Conservation (phyloP, 2,329 filamentous ascomycete species). For the Aspergillus pseudoterreus region DNA sequence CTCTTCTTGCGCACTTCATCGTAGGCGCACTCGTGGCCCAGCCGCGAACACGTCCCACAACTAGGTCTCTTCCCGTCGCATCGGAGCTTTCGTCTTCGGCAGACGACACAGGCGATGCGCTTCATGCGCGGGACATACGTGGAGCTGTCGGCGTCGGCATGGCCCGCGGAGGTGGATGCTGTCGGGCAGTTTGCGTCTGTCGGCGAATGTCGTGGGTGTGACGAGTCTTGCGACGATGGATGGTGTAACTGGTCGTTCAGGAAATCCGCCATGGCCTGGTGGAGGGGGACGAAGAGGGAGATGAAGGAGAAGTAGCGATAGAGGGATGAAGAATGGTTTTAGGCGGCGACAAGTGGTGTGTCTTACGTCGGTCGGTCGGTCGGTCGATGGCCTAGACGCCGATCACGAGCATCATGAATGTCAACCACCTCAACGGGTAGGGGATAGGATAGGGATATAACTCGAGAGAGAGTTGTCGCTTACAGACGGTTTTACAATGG, state of each 20-base stretch:
- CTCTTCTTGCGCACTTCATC: slow-evolving; percentile 93
- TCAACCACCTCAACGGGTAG: not conserved
- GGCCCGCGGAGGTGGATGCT: slow-evolving; percentile 26
- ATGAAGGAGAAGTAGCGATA: not conserved
- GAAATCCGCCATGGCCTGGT: slow-evolving; percentile 42
- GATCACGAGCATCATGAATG: not conserved
- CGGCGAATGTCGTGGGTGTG: slow-evolving; percentile 13
- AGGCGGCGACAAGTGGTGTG: not conserved
- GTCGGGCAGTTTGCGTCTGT: slow-evolving; percentile 3
- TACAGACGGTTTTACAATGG: no score
- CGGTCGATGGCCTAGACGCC: not conserved
- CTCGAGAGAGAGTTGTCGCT: no score
- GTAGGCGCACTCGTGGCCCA: slow-evolving; percentile 83
- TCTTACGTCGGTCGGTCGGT: not conserved
- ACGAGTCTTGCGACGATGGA: slow-evolving; percentile 27
- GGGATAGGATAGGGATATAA: no score
- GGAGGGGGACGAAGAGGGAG: slow-evolving; percentile 3
- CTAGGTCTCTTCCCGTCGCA: slow-evolving; percentile 82
- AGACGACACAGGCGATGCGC: slow-evolving; percentile 90
- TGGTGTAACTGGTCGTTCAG: slow-evolving; percentile 56
- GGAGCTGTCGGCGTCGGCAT: slow-evolving; percentile 44
- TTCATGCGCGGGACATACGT: slow-evolving; percentile 73
- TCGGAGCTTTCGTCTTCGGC: slow-evolving; percentile 84
- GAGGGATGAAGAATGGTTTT: not conserved
- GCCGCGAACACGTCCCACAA: slow-evolving; percentile 82